Evolutionary conservation across 2,329 filamentous ascomycete species (phyloP), one percentile per base, ranked within the genome.

Genomic region (Nannizziopsis barbatae): DNA sequence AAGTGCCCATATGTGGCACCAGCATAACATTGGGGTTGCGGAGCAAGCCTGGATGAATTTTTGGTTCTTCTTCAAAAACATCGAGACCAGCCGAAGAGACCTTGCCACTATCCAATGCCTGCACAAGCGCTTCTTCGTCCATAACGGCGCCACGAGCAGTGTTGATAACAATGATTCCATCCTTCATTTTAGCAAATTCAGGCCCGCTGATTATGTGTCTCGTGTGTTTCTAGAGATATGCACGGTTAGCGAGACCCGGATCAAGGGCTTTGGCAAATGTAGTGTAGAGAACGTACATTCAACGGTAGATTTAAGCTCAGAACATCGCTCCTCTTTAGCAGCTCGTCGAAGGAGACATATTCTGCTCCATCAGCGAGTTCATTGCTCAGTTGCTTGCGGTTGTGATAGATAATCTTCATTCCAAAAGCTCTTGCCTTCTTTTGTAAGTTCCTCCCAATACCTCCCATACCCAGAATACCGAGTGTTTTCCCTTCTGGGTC

Each of bases 1-100:
- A 87, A 0, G 87, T 93, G 0, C 86, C 86, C 84, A 93, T 85
- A 64, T 93, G 87, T 45, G 87, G 87, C 32, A 93, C 68, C 22
- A 94, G 71, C 57, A 90, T 71, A 17, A 86, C 84, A 56, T 79
- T 76, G 1, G 78, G 77, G 60, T 90, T 89, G 12, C 70, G 68
- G 11, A 89, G 56, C 37, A 93, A 70, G 1, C 82, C 84, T 0
- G 80, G 80, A 59, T 92, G 84, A 22, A 93, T 70, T 50, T 77
- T 72, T 0, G 87, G 87, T 65, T 93, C 86, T 33, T 88, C 73
- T 62, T 93, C 86, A 60, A 81, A 93, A 43, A 93, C 86, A 62
- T 93, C 86, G 4, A 93, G 72, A 1, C 86, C 86, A 11, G 72
- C 81, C 9, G 79, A 82, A 55, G 75, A 74, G 37, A 93, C 84